Conservation (phyloP, 2,329 filamentous ascomycete species). For the Claviceps quebecensis region DNA sequence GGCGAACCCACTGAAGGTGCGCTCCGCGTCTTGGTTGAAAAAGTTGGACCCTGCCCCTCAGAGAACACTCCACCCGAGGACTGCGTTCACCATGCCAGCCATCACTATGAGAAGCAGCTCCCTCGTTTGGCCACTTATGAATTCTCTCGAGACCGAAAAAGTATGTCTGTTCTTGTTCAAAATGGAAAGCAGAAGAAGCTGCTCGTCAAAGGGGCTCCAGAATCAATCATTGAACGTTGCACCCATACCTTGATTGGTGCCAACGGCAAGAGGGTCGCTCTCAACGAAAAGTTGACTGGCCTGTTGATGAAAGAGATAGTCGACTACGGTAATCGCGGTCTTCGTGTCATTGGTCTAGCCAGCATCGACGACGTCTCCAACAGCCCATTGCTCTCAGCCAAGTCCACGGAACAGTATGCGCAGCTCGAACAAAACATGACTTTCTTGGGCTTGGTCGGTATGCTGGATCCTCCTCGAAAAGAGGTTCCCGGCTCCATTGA, state of each 20-base stretch:
- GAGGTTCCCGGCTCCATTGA: constrained; percentile 77
- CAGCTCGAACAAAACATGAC: constrained; percentile 90
- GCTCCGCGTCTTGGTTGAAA: constrained; percentile 79
- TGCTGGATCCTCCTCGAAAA: constrained; percentile 90
- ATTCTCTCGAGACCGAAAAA: constrained; percentile 95
- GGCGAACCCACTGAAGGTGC: constrained; percentile 95
- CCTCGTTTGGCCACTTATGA: constrained; percentile 78
- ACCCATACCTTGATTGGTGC: constrained; percentile 65
- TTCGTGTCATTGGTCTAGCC: constrained; percentile 89
- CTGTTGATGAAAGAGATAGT: constrained; percentile 68
- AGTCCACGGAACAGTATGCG: constrained; percentile 70
- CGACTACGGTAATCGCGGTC: constrained; percentile 80
- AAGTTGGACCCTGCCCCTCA: constrained; percentile 71
- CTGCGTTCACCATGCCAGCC: constrained; percentile 67
- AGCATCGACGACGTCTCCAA: constrained; percentile 62
- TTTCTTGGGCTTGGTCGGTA: constrained; percentile 81
- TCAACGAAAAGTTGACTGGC: constrained; percentile 55
- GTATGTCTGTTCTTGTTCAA: constrained; percentile 90
- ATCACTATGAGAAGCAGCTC: constrained; percentile 65
- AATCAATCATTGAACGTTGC: constrained; percentile 87
- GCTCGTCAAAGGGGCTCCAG: constrained; percentile 90
- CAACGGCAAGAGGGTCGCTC: constrained; percentile 60
- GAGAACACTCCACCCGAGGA: constrained; percentile 38
- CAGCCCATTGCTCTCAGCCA: constrained; percentile 61
- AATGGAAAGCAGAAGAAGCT: constrained; percentile 59